Evolutionary conservation across 805 yeast genomes (phyloP).

Genomic region (Hanseniaspora guilliermondii): DNA sequence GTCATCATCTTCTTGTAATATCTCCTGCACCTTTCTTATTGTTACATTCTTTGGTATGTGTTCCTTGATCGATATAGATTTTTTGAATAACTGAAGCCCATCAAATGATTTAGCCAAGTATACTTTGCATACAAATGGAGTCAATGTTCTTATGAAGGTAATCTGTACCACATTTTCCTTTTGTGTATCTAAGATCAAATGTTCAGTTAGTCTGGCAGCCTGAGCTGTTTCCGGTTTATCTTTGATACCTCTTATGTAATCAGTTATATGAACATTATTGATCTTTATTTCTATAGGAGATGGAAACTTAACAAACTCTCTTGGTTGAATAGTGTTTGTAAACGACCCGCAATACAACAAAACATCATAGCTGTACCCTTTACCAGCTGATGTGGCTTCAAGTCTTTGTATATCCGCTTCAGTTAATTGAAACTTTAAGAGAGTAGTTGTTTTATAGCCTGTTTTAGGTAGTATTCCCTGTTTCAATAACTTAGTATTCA

Average conservation of each 20-base stretch:
- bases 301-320: constrained; percentile 46
- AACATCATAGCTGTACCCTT: constrained; percentile 13
- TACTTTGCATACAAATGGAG: constrained; percentile 44
- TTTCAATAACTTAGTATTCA: neutral
- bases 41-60: constrained; percentile 45
- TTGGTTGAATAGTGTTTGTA: constrained; percentile 21
- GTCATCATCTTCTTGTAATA: constrained; percentile 46
- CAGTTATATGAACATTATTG: constrained; percentile 40
- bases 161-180: constrained; percentile 36
- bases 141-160: constrained; percentile 19
- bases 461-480: neutral
- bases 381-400: constrained; percentile 4
- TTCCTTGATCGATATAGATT: constrained; percentile 33
- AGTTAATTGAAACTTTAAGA: neutral
- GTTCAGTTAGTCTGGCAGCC: constrained; percentile 65
- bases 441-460: neutral
- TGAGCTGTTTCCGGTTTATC: constrained; percentile 64
- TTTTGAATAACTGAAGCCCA: constrained; percentile 32
- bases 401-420: constrained; percentile 9
- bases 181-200: constrained; percentile 25
- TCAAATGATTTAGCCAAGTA: constrained; percentile 44
- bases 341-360: constrained; percentile 12
- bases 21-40: constrained; percentile 33
- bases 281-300: constrained; percentile 53
- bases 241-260: constrained; percentile 60